Base-by-base conservation (phyloP, 345 rosid species). In the Dimocarpus longan region DNA sequence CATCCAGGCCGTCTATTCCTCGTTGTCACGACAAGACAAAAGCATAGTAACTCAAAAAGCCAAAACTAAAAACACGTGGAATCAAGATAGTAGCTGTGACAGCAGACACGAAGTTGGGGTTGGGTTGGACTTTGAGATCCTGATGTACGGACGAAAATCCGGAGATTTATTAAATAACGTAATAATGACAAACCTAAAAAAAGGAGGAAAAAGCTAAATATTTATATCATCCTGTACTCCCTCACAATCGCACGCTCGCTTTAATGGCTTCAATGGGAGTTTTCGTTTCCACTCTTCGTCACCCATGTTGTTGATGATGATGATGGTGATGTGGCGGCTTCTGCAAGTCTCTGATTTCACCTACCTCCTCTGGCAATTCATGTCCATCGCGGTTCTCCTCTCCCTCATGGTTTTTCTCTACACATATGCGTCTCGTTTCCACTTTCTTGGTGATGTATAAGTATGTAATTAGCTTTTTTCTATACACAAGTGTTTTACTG, bases 71-170 rank as follows among this genome's bases (percentile, higher is more conserved):
- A 32, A 32, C 37, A 11, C n/a, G 11, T 60, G 9, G 42, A 21
- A 39, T 26, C 3, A 8, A 6, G 57, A 42, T 46, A 18, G 46
- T 54, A 28, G 24, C 19, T 19, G 18, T 0, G 15, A 39, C 6
- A 26, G 1, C 57, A n/a, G 39, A 10, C 8, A 52, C 32, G 21
- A 2, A 32, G 3, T 32, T 32, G 21, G 0, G 52, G 40, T 5
- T 3, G 0, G 52, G 40, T 5, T 3, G 48, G 21, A 52, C 63
- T 39, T 24, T 11, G 16, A 13, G 42, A 70, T 76, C 76, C 21
- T 76, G 66, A 22, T 74, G 82, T 80, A 75, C 82, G 79, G 75
- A 79, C 67, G 52, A 22, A 44, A 79, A 43, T 62, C 62, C 10
- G 52, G 80, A 56, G 48, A 26, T 16, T 59, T n/a, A 5, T 52